Conservation (phyloP, 75 land plant genomes). For the Picea glauca region DNA sequence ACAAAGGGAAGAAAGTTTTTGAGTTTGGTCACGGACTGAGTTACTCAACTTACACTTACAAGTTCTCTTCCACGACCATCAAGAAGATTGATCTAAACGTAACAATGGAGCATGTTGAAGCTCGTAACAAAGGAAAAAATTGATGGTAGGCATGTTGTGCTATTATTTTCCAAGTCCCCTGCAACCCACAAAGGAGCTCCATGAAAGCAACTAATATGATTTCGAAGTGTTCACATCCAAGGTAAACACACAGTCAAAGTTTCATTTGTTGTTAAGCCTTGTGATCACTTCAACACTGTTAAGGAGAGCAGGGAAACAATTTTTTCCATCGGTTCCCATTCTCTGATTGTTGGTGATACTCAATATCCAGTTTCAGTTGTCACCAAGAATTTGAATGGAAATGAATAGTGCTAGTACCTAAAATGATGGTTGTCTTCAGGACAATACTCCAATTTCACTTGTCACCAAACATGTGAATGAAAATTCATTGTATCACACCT, state of each 20-base stretch:
- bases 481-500: no score
- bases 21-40: no score
- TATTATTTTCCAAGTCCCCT: slow-evolving; percentile 25
- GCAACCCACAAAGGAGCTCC: neutral
- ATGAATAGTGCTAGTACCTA: no score
- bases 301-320: slow-evolving; percentile 55
- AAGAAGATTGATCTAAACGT: no score
- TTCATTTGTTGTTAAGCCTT: slow-evolving; percentile 48
- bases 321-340: slow-evolving; percentile 56
- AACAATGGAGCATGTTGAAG: no score
- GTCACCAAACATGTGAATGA: no score
- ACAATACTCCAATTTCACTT: no score
- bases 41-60: no score
- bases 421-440: no score
- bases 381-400: no score
- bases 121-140: neutral
- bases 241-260: slow-evolving; percentile 36
- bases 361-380: neutral
- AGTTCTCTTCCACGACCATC: no score
- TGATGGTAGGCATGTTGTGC: slow-evolving; percentile 64
- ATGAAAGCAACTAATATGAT: slow-evolving; percentile 66
- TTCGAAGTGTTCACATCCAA: slow-evolving; percentile 38
- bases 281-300: slow-evolving; percentile 55
- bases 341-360: slow-evolving; percentile 13
- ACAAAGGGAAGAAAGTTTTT: no score